These are phyloP conservation scores for Lasiosphaeris hirsuta DNA, from an alignment of 495 filamentous ascomycete genomes.

Conservation along the genomic window DNA sequence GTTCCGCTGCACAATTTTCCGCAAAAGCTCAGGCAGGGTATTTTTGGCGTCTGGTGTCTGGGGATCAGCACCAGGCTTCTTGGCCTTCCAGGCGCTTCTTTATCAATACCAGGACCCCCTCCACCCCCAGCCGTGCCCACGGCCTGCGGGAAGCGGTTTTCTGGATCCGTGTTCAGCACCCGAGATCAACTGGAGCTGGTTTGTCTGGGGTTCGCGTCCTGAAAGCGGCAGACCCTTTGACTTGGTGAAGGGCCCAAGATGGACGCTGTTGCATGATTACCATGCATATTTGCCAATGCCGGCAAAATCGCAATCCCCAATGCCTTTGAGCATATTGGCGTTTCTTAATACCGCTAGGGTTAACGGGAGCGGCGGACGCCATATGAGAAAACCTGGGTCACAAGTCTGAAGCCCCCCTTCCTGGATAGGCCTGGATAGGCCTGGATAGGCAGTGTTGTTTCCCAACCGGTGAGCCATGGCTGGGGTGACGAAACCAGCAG, in stretches of 20 bases:
- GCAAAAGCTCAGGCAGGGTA: constrained; percentile 9
- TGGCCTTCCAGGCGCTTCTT: constrained; percentile 8
- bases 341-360: constrained; percentile 24
- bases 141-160: constrained; percentile 1
- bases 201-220: constrained; percentile 9
- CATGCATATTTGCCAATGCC: constrained; percentile 38
- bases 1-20: constrained; percentile 8
- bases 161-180: constrained; percentile 11
- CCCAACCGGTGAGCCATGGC: constrained; percentile 13
- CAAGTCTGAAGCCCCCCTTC: constrained; percentile 12
- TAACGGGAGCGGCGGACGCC: constrained; percentile 22
- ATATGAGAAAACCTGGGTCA: constrained; percentile 29
- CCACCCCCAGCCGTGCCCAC: neutral
- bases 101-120: constrained; percentile 11
- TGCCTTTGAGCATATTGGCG: constrained; percentile 29
- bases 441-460: constrained; percentile 11
- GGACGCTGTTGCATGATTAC: constrained; percentile 30
- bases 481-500: constrained; percentile 22
- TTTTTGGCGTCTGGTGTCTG: constrained; percentile 12
- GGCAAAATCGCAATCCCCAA: constrained; percentile 33
- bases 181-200: neutral
- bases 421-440: constrained; percentile 16
- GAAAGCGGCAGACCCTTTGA: constrained; percentile 10
- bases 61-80: constrained; percentile 14
- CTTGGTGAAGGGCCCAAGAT: constrained; percentile 5